A percentile compares a stretch with the other conserved stretches of the same genome.
phyloP scores from a whole-genome alignment of 805 yeast species.

The Kregervanrija fluxuum region DNA sequence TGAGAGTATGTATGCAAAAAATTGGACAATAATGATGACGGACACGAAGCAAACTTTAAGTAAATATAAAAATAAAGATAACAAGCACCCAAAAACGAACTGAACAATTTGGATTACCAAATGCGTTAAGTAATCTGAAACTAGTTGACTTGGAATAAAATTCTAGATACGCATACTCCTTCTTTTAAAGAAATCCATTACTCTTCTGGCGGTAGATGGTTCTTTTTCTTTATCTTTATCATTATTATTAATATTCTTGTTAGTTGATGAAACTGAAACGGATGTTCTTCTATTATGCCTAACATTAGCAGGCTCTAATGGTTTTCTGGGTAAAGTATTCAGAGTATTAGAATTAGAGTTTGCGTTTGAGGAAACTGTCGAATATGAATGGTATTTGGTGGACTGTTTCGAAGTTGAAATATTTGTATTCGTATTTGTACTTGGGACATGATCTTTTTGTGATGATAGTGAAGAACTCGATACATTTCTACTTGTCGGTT shows the following conservation, averaged over 20 bases:
- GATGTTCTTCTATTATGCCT: constrained; percentile 5
- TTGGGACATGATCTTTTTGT: too few relatives aligned
- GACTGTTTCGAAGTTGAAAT: too few relatives aligned
- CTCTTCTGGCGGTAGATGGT: constrained; percentile 69
- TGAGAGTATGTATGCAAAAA: too few relatives aligned
- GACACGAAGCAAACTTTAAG: too few relatives aligned
- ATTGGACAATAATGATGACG: too few relatives aligned
- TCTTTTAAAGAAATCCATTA: constrained; percentile 72
- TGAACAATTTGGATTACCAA: neutral
- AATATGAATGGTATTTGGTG: too few relatives aligned
- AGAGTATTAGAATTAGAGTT: too few relatives aligned
- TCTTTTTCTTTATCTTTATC: constrained; percentile 37
- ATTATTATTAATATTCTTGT: neutral
- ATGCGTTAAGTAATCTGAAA: neutral
- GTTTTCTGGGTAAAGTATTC: constrained; percentile 2
- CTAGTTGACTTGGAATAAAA: neutral
- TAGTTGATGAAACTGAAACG: neutral
- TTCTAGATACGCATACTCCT: constrained; percentile 37
- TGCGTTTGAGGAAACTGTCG: too few relatives aligned
- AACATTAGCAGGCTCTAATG: constrained; percentile 11
- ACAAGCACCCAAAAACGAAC: neutral
- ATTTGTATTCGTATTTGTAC: too few relatives aligned
- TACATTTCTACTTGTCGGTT: neutral
- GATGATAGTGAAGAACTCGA: too few relatives aligned
- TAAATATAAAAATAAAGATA: too few relatives aligned